Percentiles rank a stretch among this genome's conserved stretches.
Evolutionary conservation across 495 filamentous ascomycete genomes (phyloP).

Genomic region (Darksidea phi): DNA sequence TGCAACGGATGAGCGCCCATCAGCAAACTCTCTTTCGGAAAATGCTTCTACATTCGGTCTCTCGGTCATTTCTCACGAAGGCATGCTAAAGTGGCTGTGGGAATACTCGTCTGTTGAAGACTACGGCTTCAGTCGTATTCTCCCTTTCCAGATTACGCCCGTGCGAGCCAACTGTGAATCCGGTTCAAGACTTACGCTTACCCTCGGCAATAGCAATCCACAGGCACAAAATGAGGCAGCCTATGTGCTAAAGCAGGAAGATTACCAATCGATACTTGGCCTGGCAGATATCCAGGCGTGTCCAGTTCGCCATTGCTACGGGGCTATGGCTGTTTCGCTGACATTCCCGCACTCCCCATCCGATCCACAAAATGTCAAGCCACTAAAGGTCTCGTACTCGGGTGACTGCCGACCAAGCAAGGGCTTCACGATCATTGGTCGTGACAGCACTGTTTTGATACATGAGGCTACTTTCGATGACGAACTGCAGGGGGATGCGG

Average conservation of each 20-base stretch:
- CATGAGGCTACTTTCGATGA: constrained; percentile 97
- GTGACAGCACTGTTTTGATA: constrained; percentile 74
- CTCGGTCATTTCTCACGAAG: constrained; percentile 59
- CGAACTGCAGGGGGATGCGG: constrained; percentile 70
- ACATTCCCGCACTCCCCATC: constrained; percentile 57
- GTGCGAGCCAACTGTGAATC: not conserved
- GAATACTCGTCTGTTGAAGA: constrained; percentile 80
- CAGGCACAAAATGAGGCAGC: not conserved
- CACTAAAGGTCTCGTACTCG: constrained; percentile 84
- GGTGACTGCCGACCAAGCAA: constrained; percentile 84
- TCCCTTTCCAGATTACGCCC: constrained; percentile 46
- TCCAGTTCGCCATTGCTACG: constrained; percentile 71
- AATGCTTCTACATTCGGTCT: constrained; percentile 48
- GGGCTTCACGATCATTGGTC: constrained; percentile 67
- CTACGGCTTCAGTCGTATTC: constrained; percentile 63
- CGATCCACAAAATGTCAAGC: not conserved
- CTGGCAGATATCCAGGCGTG: constrained; percentile 57
- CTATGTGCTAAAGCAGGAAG: not conserved
- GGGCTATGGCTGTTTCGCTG: constrained; percentile 71
- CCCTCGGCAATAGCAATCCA: not conserved
- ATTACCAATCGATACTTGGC: constrained; percentile 37
- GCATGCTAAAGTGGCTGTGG: constrained; percentile 68
- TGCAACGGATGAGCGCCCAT: constrained; percentile 13
- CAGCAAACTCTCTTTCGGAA: not conserved
- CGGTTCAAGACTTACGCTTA: constrained; percentile 9